Evolutionary conservation across 1,284 basidiomycete genomes (phyloP).

Genomic region (Mycena sp.): DNA sequence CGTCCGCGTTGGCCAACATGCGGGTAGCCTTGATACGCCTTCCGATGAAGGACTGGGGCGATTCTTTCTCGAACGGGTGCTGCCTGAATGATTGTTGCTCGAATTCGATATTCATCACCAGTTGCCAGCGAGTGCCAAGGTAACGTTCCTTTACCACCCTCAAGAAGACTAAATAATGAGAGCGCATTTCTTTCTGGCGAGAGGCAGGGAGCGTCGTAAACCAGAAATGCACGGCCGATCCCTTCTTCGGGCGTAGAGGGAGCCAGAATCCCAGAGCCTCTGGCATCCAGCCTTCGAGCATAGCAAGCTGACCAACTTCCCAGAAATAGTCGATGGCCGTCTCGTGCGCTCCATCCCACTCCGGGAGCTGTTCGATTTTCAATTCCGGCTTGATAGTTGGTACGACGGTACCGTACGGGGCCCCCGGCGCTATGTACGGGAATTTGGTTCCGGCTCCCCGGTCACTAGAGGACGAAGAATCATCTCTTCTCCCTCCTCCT

Average conservation of each 20-base stretch:
- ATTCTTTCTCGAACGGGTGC: no score
- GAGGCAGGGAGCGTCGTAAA: background rate
- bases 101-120: background rate
- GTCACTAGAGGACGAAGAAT: no score
- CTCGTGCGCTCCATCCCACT: conserved; percentile 12
- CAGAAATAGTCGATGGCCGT: conserved; percentile 24
- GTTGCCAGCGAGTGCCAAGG: background rate
- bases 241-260: background rate
- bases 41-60: no score
- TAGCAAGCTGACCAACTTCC: no score
- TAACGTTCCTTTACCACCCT: background rate
- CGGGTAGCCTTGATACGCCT: no score
- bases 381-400: conserved; percentile 14
- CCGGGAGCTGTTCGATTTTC: background rate
- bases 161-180: background rate
- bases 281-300: no score
- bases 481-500: background rate
- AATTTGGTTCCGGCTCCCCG: background rate
- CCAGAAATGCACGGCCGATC: background rate
- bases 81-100: conserved; percentile 2
- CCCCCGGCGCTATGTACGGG: background rate
- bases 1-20: no score
- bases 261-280: conserved; percentile 3
- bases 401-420: background rate
- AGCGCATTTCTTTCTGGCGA: background rate